Percentiles rank a stretch among this genome's conserved stretches.
These are phyloP conservation scores for Phytopythium chamaehyphon DNA, from an alignment of 352 stramenopile species.

Conservation along the genomic window DNA sequence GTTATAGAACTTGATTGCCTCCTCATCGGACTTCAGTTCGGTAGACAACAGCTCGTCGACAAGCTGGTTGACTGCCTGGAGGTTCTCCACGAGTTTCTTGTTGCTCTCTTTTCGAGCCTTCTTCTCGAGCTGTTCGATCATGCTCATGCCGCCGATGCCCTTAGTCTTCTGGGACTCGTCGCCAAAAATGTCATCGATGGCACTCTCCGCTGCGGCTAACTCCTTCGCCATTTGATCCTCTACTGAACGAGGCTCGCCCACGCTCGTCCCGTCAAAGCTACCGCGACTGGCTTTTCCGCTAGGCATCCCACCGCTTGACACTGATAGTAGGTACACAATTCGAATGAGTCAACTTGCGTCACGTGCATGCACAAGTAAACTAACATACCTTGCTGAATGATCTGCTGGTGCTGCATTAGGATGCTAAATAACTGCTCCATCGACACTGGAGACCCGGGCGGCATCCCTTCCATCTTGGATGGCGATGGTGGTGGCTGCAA, in stretches of 20 bases:
- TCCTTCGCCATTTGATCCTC: constrained; percentile 86
- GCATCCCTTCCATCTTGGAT: constrained; percentile 6
- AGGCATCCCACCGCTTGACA: constrained; percentile 29
- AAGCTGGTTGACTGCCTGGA: constrained; percentile 52
- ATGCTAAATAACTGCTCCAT: constrained; percentile 88
- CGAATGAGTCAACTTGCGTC: neutral
- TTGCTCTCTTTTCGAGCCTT: constrained; percentile 83
- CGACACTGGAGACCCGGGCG: constrained; percentile 47
- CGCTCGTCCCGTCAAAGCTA: constrained; percentile 8
- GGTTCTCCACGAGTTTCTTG: constrained; percentile 83
- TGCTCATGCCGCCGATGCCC: constrained; percentile 69
- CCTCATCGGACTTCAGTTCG: constrained; percentile 51
- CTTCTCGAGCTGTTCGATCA: constrained; percentile 88
- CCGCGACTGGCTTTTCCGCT: constrained; percentile 18
- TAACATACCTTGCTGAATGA: constrained; percentile 76
- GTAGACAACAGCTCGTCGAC: constrained; percentile 48
- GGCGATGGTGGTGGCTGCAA: constrained; percentile 33
- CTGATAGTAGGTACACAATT: constrained; percentile 18
- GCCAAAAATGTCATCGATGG: constrained; percentile 82
- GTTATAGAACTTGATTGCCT: constrained; percentile 66
- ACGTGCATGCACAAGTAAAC: neutral
- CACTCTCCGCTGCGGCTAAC: constrained; percentile 69
- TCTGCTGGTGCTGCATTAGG: constrained; percentile 85
- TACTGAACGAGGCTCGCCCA: constrained; percentile 33
- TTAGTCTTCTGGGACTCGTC: constrained; percentile 69